A percentile compares a stretch with the other conserved stretches of the same genome.
Evolutionary conservation across 2,329 filamentous ascomycete genomes (phyloP).

Genomic region (Nothopassalora personata): DNA sequence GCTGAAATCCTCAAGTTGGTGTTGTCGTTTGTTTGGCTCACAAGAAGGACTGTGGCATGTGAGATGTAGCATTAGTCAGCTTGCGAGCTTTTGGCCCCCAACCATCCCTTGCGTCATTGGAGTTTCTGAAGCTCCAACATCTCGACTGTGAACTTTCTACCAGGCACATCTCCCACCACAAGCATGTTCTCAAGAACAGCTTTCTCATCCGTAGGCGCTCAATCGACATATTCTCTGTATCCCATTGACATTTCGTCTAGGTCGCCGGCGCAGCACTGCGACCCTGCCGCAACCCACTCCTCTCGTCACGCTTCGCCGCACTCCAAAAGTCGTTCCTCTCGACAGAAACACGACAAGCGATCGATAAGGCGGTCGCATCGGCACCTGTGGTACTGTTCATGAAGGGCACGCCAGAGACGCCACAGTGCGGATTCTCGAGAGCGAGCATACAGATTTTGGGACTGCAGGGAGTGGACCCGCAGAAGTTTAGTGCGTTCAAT

Average conservation of each 20-base stretch:
- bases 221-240: neutral
- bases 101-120: constrained; percentile 9
- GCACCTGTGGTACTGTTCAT: constrained; percentile 96
- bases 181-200: constrained; percentile 29
- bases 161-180: constrained; percentile 5
- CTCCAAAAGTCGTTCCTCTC: constrained; percentile 66
- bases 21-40: neutral
- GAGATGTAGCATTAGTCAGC: constrained; percentile 12
- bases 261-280: constrained; percentile 44
- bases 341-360: constrained; percentile 70
- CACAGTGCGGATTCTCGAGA: constrained; percentile 94
- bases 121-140: neutral
- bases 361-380: constrained; percentile 81
- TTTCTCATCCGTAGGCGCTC: constrained; percentile 22
- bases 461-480: constrained; percentile 87
- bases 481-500: constrained; percentile 97
- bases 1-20: neutral
- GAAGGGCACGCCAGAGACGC: constrained; percentile 95
- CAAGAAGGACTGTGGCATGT: neutral
- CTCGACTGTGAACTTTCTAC: neutral
- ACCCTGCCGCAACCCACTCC: constrained; percentile 36
- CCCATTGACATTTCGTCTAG: constrained; percentile 27
- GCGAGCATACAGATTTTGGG: constrained; percentile 93
- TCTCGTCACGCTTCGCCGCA: constrained; percentile 42
- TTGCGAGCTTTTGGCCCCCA: constrained; percentile 5